Conservation (phyloP, 257 asterid species). For the Thymus mandschuricus region DNA sequence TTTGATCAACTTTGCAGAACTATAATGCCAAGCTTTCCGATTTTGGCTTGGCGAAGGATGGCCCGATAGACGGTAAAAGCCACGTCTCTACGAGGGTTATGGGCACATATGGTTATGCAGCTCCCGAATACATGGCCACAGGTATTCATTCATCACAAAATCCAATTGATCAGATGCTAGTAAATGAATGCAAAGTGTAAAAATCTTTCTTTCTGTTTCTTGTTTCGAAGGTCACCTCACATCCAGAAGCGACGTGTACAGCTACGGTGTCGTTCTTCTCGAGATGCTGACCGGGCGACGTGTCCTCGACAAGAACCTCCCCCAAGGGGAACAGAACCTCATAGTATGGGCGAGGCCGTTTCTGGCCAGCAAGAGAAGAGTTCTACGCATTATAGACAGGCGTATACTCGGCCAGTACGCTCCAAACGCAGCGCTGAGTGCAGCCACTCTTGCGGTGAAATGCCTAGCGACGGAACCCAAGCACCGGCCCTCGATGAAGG, state of each 20-base stretch:
- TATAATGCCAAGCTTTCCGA: slow-evolving; percentile 38
- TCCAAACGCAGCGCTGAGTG: slow-evolving; percentile 12
- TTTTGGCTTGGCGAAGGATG: slow-evolving; percentile 40
- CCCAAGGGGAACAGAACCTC: slow-evolving; percentile 31
- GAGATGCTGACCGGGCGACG: slow-evolving; percentile 29
- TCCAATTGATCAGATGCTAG: background rate
- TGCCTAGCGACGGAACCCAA: slow-evolving; percentile 25
- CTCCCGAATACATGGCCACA: slow-evolving; percentile 36
- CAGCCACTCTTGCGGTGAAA: slow-evolving; percentile 27
- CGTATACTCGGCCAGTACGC: slow-evolving; percentile 31
- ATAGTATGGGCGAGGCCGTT: slow-evolving; percentile 30
- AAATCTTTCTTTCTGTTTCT: background rate
- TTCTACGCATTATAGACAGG: slow-evolving; percentile 18
- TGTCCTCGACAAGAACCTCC: slow-evolving; percentile 34
- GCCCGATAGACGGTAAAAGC: slow-evolving; percentile 33
- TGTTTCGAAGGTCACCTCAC: slow-evolving; percentile 29
- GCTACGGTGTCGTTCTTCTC: slow-evolving; percentile 33
- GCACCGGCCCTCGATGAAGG: slow-evolving; percentile 29
- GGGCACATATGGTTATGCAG: slow-evolving; percentile 40
- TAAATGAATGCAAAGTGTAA: no score
- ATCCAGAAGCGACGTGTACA: slow-evolving; percentile 29
- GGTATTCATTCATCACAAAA: slow-evolving; percentile 11
- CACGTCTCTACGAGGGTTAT: slow-evolving; percentile 36
- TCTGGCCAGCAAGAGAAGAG: slow-evolving; percentile 27
- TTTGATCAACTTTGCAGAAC: slow-evolving; percentile 28